Base-by-base conservation (phyloP, 2,329 filamentous ascomycete species). In the Neofusicoccum umdonicola region DNA sequence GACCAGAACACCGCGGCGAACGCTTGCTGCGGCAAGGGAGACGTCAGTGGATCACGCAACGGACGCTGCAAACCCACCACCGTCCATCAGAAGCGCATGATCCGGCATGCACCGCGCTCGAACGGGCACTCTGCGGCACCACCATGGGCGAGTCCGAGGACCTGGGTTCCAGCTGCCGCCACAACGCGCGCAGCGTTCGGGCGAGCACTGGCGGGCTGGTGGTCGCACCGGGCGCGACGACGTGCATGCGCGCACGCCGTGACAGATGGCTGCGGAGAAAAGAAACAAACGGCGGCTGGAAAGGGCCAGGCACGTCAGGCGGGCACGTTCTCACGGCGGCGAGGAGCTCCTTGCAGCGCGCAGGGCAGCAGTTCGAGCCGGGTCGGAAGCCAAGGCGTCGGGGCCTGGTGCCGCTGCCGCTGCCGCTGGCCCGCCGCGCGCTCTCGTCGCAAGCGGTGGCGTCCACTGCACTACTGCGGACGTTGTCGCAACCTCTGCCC, bases 341-440 rank as follows among this genome's bases (percentile, higher is more conserved):
- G 27, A 17, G 48, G 48, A 51, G 41, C 56, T 60, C 56, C 56
- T 60, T 60, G 56, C 56, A 44, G 54, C n/a, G 19, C 35, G 17
- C 19, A 19, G 9, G 41, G 39, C 47, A 27, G 47, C 50, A 50
- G 47, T 34, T 50, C 4, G 47, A 50, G 47, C 47, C 47, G 47
- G 34, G 7, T 39, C 12, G 50, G 50, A 3, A 37, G 37, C 37
- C 37, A 44, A 57, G 7, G 37, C 37, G 2, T 39, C 37, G 6
- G 27, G 27, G 27, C 27, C 27, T 31, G 27, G 4, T 31, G 27
- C 27, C 19, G 6, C 27, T 31, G 27, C 27, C 19, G 6, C 15
- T 44, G 54, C 54, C 31, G 56, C 56, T 42, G 19, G 27, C 27
- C 56, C 41, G 56, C 22, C 56, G 19, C 52, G 35, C 35, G 34